Conservation (phyloP, 352 stramenopile species). For the Plasmopara muralis region DNA sequence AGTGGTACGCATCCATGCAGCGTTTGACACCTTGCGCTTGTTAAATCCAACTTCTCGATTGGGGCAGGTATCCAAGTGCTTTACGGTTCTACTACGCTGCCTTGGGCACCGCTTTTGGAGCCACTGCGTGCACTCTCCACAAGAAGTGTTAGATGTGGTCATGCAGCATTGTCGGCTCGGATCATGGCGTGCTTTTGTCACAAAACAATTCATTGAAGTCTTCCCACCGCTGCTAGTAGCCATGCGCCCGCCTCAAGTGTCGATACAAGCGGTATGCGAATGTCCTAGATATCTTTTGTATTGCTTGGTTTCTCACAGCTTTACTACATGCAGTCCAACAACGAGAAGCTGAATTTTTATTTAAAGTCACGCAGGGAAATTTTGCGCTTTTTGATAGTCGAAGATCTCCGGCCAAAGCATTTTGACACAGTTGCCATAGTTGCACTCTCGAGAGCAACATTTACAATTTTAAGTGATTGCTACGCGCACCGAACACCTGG, state of each 20-base stretch:
- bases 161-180: conserved; percentile 56
- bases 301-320: conserved; percentile 1
- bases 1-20: conserved; percentile 38
- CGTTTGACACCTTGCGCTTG: neutral
- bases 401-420: conserved; percentile 35
- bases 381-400: conserved; percentile 52
- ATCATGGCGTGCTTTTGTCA: conserved; percentile 70
- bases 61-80: conserved; percentile 74
- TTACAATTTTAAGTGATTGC: conserved; percentile 66
- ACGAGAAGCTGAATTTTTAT: conserved; percentile 50
- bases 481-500: conserved; percentile 52
- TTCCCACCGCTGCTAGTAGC: conserved; percentile 56
- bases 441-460: conserved; percentile 47
- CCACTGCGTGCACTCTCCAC: conserved; percentile 61
- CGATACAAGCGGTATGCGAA: conserved; percentile 26
- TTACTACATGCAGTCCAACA: conserved; percentile 27
- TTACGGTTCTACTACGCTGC: conserved; percentile 60
- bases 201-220: conserved; percentile 75
- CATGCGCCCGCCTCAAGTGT: conserved; percentile 57
- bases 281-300: neutral
- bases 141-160: conserved; percentile 60
- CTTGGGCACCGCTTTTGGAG: conserved; percentile 81
- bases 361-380: conserved; percentile 49
- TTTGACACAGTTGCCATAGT: conserved; percentile 48
- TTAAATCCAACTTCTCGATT: conserved; percentile 1